A percentile compares a stretch with the other conserved stretches of the same genome.
Evolutionary conservation across 2,329 filamentous ascomycete species (phyloP).

Genomic region (Colletotrichum sp.): DNA sequence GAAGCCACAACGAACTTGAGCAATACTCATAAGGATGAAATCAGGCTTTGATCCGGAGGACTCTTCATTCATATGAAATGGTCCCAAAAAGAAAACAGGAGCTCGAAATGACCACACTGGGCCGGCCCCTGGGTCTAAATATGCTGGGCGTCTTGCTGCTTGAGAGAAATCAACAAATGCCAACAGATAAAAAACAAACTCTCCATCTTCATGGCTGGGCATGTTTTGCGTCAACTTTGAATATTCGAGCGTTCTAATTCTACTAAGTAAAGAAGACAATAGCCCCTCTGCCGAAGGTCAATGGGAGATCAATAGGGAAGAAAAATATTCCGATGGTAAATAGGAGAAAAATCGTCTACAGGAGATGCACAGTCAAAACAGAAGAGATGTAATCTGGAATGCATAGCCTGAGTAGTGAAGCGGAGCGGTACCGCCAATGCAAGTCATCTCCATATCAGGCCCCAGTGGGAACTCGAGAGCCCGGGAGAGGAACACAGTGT

Average conservation of each 20-base stretch:
- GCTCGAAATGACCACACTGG: too few species aligned
- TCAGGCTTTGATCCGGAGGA: background rate
- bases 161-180: background rate
- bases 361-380: too few species aligned
- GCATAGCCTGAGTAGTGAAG: background rate
- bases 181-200: background rate
- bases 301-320: background rate
- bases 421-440: background rate
- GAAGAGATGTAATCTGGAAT: background rate
- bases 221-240: background rate
- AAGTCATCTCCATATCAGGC: background rate
- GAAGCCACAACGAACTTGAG: background rate
- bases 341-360: too few species aligned
- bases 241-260: background rate
- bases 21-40: background rate
- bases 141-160: background rate
- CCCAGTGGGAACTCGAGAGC: background rate
- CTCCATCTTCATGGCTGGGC: background rate
- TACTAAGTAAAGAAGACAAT: too few species aligned
- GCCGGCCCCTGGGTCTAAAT: background rate
- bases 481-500: slow-evolving; percentile 7
- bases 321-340: background rate
- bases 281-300: too few species aligned
- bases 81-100: too few species aligned
- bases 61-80: too few species aligned